Conservation (phyloP, 2,329 filamentous ascomycete species). For the Aspergillus carbonarius region DNA sequence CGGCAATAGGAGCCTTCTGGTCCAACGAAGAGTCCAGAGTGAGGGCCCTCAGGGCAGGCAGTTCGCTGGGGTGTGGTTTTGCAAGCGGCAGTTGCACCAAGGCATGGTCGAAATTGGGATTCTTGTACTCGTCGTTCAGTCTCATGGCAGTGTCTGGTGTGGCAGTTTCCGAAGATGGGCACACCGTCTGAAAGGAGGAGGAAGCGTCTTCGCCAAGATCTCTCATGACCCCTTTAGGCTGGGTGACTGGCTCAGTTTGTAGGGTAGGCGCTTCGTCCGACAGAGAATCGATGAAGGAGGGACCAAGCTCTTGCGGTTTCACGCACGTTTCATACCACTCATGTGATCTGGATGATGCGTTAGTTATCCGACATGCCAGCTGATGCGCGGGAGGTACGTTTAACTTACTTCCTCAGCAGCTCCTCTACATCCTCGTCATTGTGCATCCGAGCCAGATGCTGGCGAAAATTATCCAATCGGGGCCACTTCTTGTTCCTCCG, state of each 20-base stretch:
- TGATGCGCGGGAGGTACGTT: not conserved
- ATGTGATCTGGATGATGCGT: constrained; percentile 24
- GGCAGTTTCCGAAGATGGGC: constrained; percentile 6
- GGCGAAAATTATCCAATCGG: constrained; percentile 80
- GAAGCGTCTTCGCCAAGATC: constrained; percentile 6
- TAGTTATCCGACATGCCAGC: not conserved
- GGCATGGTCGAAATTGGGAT: not conserved
- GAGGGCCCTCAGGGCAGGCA: constrained; percentile 13
- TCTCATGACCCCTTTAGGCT: constrained; percentile 7
- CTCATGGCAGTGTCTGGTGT: constrained; percentile 11
- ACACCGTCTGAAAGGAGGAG: not conserved
- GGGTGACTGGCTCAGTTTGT: constrained; percentile 15
- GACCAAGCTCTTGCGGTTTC: constrained; percentile 20
- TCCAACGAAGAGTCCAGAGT: constrained; percentile 13
- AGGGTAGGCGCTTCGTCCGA: constrained; percentile 16
- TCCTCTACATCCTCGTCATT: constrained; percentile 43
- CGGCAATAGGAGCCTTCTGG: constrained; percentile 2
- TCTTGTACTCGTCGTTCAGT: constrained; percentile 5
- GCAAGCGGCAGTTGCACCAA: not conserved
- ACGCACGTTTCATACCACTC: constrained; percentile 36
- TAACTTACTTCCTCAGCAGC: constrained; percentile 50
- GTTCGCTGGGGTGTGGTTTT: constrained; percentile 10
- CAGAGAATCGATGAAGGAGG: constrained; percentile 17
- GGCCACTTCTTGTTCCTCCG: constrained; percentile 71
- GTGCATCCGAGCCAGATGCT: constrained; percentile 73